A percentile compares a stretch with the other conserved stretches of the same genome.
These are phyloP conservation scores for Suillus clintonianus DNA, from an alignment of 768 basidiomycete genomes.

Conservation along the genomic window DNA sequence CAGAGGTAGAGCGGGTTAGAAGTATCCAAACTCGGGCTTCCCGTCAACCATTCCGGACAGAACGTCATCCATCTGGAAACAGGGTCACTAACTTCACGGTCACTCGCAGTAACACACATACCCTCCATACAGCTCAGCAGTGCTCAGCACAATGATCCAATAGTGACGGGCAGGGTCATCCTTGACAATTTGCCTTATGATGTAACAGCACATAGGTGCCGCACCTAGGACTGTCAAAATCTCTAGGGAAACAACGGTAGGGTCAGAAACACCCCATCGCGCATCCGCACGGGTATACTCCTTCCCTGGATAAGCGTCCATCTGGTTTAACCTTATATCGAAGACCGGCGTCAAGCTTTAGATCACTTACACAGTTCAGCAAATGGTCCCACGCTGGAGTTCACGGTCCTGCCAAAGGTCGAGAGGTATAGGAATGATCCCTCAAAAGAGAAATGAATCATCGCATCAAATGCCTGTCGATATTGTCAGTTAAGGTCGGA, in stretches of 20 bases:
- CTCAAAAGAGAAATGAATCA: conserved; percentile 79
- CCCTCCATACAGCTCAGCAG: conserved; percentile 79
- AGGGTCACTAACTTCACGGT: not conserved
- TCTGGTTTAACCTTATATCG: not conserved
- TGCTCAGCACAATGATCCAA: conserved; percentile 79
- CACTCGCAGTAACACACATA: conserved; percentile 28
- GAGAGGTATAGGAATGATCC: conserved; percentile 82
- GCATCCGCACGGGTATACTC: conserved; percentile 81
- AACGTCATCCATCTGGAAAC: conserved; percentile 79
- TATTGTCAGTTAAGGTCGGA: not conserved
- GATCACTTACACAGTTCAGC: conserved; percentile 69
- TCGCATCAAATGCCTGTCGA: conserved; percentile 70
- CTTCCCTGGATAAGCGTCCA: conserved; percentile 51
- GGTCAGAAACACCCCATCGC: conserved; percentile 80
- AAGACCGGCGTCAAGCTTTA: not conserved
- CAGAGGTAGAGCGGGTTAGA: conserved; percentile 73
- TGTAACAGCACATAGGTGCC: conserved; percentile 73
- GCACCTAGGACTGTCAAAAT: conserved; percentile 76
- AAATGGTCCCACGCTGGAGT: conserved; percentile 65
- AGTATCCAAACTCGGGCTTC: conserved; percentile 69
- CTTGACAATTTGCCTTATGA: conserved; percentile 63
- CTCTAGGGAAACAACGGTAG: conserved; percentile 81
- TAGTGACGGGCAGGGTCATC: conserved; percentile 59
- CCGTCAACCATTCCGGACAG: conserved; percentile 82
- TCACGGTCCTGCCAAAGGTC: conserved; percentile 71